These are phyloP conservation scores for Dujonia santamariae DNA, from an alignment of 1,139 yeast species.

Conservation along the genomic window DNA sequence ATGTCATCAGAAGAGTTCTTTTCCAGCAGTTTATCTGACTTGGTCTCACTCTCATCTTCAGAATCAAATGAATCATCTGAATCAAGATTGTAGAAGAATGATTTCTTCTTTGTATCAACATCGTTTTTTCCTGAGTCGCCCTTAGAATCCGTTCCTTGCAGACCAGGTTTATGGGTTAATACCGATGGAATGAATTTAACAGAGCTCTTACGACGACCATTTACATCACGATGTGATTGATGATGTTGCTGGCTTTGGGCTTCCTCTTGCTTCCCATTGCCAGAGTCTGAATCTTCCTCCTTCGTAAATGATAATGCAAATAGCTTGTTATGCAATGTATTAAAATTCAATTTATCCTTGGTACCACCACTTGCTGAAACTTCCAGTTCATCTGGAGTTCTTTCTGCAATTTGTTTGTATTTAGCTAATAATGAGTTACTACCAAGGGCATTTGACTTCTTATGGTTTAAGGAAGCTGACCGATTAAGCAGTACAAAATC, in stretches of 20 bases:
- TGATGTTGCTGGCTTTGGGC: not conserved
- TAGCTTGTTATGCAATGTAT: conserved; percentile 8
- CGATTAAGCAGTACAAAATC: conserved; percentile 14
- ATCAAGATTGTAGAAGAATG: conserved; percentile 36
- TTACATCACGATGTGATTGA: conserved; percentile 13
- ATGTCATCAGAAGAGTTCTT: not conserved
- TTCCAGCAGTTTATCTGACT: not conserved
- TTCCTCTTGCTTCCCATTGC: not conserved
- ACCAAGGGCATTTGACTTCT: conserved; percentile 19
- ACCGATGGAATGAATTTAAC: conserved; percentile 32
- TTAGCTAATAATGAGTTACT: conserved; percentile 21
- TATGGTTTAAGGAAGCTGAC: conserved; percentile 30
- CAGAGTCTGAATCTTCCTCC: conserved; percentile 2
- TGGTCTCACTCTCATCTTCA: conserved; percentile 8
- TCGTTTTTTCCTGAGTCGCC: too few relatives aligned
- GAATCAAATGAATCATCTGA: conserved; percentile 13
- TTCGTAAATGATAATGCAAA: conserved; percentile 9
- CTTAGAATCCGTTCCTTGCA: not conserved
- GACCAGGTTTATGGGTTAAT: conserved; percentile 9
- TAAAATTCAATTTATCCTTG: too few relatives aligned
- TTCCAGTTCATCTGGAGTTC: conserved; percentile 4
- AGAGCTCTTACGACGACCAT: conserved; percentile 23
- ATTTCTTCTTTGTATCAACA: conserved; percentile 12
- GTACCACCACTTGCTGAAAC: too few relatives aligned
- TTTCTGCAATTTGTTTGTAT: conserved; percentile 15